Evolutionary conservation across 2,329 filamentous ascomycete species (phyloP).

Genomic region (Hypocreales sp.): DNA sequence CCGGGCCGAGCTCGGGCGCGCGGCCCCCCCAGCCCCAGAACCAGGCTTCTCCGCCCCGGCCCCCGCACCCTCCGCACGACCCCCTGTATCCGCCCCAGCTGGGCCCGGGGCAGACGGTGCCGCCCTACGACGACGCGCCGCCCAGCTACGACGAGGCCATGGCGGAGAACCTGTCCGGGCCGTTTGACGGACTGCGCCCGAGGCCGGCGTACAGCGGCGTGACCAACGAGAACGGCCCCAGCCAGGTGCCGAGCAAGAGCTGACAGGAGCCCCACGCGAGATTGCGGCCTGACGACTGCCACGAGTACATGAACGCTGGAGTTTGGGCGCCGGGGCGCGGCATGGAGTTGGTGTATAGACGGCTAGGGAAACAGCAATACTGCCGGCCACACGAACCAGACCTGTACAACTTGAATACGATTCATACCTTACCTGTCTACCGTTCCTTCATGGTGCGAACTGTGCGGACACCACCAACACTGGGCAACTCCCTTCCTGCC

Average conservation of each 20-base stretch:
- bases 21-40: constrained; percentile 8
- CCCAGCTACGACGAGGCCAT: constrained; percentile 92
- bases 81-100: constrained; percentile 45
- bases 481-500: too few relatives aligned
- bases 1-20: constrained; percentile 6
- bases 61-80: constrained; percentile 22
- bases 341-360: too few relatives aligned
- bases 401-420: too few relatives aligned
- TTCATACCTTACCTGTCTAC: too few relatives aligned
- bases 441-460: too few relatives aligned
- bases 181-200: constrained; percentile 44
- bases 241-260: constrained; percentile 28
- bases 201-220: constrained; percentile 54
- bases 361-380: too few relatives aligned
- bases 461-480: too few relatives aligned
- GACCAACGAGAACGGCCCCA: constrained; percentile 44
- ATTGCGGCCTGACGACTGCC: too few relatives aligned
- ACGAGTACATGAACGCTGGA: too few relatives aligned
- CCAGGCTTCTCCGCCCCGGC: constrained; percentile 7
- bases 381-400: too few relatives aligned
- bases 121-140: constrained; percentile 58
- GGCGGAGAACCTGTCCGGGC: constrained; percentile 55
- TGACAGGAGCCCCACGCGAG: too few relatives aligned
- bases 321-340: too few relatives aligned
- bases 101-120: constrained; percentile 22